phyloP scores from a whole-genome alignment of 805 yeast species.

The Yarrowia hollandica region DNA sequence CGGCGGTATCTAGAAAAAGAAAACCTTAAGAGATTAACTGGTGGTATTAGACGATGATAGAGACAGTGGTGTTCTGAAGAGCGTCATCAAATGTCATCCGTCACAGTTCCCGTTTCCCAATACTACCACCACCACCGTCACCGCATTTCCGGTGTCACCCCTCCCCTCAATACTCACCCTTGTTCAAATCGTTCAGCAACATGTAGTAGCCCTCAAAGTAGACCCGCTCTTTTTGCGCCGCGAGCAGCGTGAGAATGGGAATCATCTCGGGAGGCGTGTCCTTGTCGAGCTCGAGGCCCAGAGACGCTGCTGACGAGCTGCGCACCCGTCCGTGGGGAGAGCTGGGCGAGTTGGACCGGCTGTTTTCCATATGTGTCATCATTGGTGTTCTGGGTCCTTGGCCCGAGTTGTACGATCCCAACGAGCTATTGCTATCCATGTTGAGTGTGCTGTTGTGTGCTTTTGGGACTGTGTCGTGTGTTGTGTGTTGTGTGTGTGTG shows the following conservation, averaged over 20 bases:
- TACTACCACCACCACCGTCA: too few relatives aligned
- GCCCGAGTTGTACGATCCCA: constrained; percentile 17
- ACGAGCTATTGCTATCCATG: constrained; percentile 18
- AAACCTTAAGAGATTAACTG: constrained; percentile 23
- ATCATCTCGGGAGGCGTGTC: constrained; percentile 61
- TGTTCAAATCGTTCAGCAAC: constrained; percentile 44
- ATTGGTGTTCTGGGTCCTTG: background rate
- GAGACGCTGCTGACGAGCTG: background rate
- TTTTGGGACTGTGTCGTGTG: background rate
- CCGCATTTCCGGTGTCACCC: too few relatives aligned
- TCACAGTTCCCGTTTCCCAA: too few relatives aligned
- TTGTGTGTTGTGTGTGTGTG: background rate
- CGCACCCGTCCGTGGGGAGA: constrained; percentile 1
- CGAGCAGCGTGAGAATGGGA: constrained; percentile 69
- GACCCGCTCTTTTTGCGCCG: constrained; percentile 66
- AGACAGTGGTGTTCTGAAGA: too few relatives aligned
- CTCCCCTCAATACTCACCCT: constrained; percentile 27
- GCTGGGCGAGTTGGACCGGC: constrained; percentile 11
- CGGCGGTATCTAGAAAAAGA: constrained; percentile 6
- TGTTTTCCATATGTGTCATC: background rate
- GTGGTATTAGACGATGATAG: too few relatives aligned
- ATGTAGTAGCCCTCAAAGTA: constrained; percentile 58
- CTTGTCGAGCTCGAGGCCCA: constrained; percentile 26
- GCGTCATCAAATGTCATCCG: too few relatives aligned
- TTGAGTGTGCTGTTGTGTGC: background rate